A percentile compares a stretch with the other conserved stretches of the same genome.
These are phyloP conservation scores for Meredithiella fracta DNA, from an alignment of 2,329 filamentous ascomycete species.

Conservation along the genomic window DNA sequence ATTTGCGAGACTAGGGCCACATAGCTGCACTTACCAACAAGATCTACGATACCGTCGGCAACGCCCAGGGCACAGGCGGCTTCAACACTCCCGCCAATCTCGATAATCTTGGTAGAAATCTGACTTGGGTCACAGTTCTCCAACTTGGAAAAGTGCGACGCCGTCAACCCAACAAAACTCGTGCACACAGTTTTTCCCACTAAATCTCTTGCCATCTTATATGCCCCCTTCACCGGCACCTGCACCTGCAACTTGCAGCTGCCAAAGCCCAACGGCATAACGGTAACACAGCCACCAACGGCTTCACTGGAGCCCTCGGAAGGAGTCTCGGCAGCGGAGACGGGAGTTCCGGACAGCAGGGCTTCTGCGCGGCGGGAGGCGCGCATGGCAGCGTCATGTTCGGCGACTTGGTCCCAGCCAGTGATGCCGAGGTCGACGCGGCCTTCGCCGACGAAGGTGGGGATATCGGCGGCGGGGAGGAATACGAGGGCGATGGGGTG, in stretches of 20 bases:
- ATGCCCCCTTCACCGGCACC: slow-evolving; percentile 68
- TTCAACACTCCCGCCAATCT: slow-evolving; percentile 91
- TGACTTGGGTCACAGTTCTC: slow-evolving; percentile 35
- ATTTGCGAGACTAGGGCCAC: no score
- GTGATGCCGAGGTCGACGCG: slow-evolving; percentile 90
- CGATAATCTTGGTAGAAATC: slow-evolving; percentile 68
- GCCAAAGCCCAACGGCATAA: slow-evolving; percentile 84
- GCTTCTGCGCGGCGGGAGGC: slow-evolving; percentile 33
- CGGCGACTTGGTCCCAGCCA: slow-evolving; percentile 77
- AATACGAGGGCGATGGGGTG: slow-evolving; percentile 89
- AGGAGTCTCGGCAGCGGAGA: slow-evolving; percentile 5
- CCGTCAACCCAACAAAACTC: slow-evolving; percentile 75
- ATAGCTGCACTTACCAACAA: slow-evolving; percentile 59
- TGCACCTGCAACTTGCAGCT: slow-evolving; percentile 92
- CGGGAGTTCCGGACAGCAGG: slow-evolving; percentile 22
- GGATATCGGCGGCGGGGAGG: slow-evolving; percentile 91
- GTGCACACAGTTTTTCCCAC: slow-evolving; percentile 89
- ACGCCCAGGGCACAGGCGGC: slow-evolving; percentile 90
- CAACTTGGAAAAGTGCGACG: slow-evolving; percentile 67
- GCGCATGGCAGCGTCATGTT: slow-evolving; percentile 57
- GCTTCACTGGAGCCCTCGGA: slow-evolving; percentile 26
- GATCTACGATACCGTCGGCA: slow-evolving; percentile 90
- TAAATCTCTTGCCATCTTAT: slow-evolving; percentile 55
- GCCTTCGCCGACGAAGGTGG: slow-evolving; percentile 91
- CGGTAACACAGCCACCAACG: slow-evolving; percentile 55